A percentile compares a stretch with the other conserved stretches of the same genome.
phyloP scores from a whole-genome alignment of 768 basidiomycete genomes.

The Kwoniella newhampshirensis region DNA sequence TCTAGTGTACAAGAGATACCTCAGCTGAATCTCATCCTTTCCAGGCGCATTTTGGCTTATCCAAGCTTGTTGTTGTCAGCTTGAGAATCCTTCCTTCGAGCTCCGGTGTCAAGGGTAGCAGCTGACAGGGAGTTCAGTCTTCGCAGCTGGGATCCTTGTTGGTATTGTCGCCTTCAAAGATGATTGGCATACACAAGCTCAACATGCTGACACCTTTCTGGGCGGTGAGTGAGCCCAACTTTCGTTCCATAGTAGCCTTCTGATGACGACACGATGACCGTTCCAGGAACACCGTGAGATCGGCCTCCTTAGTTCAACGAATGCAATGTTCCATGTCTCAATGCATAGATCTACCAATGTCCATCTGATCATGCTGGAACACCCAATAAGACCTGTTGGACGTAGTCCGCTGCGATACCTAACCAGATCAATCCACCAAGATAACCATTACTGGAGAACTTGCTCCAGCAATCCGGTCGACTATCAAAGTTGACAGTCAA shows the following conservation, averaged over 20 bases:
- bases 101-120: no score
- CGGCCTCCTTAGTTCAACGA: no score
- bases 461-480: conserved; percentile 80
- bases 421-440: conserved; percentile 84
- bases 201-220: conserved; percentile 43
- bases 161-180: conserved; percentile 52
- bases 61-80: conserved; percentile 37
- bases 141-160: conserved; percentile 47
- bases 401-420: conserved; percentile 73
- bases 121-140: conserved; percentile 32
- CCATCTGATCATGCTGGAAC: background rate
- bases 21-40: background rate
- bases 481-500: conserved; percentile 71
- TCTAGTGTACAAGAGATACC: no score
- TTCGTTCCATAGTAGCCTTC: background rate
- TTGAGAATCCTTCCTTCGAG: background rate
- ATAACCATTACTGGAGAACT: conserved; percentile 85
- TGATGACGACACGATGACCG: no score
- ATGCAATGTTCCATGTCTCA: no score
- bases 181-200: conserved; percentile 39
- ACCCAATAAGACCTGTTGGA: conserved; percentile 30
- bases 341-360: no score
- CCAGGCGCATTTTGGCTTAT: conserved; percentile 52
- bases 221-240: conserved; percentile 38
- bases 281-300: conserved; percentile 14